Evolutionary conservation across 495 filamentous ascomycete species (phyloP).

Genomic region (Penicillium steckii): DNA sequence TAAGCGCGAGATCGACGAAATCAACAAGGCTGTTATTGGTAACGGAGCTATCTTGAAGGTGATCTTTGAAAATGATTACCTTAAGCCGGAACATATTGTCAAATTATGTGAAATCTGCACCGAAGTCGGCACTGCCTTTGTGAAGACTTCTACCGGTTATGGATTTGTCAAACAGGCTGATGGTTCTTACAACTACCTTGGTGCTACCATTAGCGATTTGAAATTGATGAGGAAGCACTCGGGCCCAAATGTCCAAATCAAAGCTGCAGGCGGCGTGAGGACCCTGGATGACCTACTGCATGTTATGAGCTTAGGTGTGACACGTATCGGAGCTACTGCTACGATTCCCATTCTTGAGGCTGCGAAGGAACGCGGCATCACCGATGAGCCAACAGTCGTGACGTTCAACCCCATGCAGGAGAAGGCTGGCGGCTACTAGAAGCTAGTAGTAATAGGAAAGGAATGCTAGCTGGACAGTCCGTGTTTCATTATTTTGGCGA

Average conservation of each 20-base stretch:
- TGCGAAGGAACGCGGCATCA: slow-evolving; percentile 50
- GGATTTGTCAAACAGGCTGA: slow-evolving; percentile 54
- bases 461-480: too few relatives aligned
- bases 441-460: too few relatives aligned
- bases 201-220: slow-evolving; percentile 48
- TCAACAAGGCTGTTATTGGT: slow-evolving; percentile 45
- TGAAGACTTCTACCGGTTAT: slow-evolving; percentile 59
- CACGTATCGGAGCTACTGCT: slow-evolving; percentile 54
- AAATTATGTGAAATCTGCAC: slow-evolving; percentile 53
- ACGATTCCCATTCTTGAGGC: slow-evolving; percentile 55
- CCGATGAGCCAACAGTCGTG: slow-evolving; percentile 27
- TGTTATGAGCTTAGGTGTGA: slow-evolving; percentile 35
- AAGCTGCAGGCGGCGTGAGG: slow-evolving; percentile 55
- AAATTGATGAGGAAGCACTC: slow-evolving; percentile 52
- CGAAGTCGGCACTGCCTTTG: slow-evolving; percentile 45
- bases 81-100: slow-evolving; percentile 43
- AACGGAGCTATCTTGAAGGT: slow-evolving; percentile 52
- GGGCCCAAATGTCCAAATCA: slow-evolving; percentile 47
- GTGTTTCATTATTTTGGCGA: too few relatives aligned
- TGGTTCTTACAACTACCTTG: slow-evolving; percentile 50
- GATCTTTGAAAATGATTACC: slow-evolving; percentile 59
- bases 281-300: slow-evolving; percentile 34
- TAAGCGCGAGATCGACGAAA: slow-evolving; percentile 42
- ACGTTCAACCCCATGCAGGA: slow-evolving; percentile 29
- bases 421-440: slow-evolving; percentile 23